Conservation (phyloP, 2,329 filamentous ascomycete species). For the Fusarium redolens region DNA sequence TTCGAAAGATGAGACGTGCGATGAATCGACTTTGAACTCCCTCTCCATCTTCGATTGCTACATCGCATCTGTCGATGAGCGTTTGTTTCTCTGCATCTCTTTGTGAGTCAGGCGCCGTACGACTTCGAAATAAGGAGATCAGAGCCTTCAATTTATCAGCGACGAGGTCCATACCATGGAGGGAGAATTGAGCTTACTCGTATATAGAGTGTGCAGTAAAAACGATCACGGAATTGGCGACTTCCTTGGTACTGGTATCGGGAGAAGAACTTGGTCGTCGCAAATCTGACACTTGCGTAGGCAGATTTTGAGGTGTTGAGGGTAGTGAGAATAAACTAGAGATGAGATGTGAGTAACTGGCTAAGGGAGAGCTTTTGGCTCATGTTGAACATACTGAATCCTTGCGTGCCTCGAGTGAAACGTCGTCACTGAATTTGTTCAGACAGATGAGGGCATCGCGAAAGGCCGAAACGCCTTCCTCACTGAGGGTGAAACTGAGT, state of each 20-base stretch:
- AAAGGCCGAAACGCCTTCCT: slow-evolving; percentile 76
- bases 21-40: slow-evolving; percentile 79
- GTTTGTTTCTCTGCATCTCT: slow-evolving; percentile 72
- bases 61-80: slow-evolving; percentile 78
- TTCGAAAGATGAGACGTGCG: slow-evolving; percentile 78
- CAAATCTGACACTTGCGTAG: slow-evolving; percentile 78
- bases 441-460: slow-evolving; percentile 81
- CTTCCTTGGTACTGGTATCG: slow-evolving; percentile 74
- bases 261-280: slow-evolving; percentile 76
- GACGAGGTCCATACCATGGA: background rate
- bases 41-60: slow-evolving; percentile 77
- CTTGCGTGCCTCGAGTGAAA: slow-evolving; percentile 77
- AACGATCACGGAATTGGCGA: slow-evolving; percentile 65
- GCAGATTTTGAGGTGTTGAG: slow-evolving; percentile 85
- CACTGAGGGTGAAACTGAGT: slow-evolving; percentile 79
- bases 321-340: slow-evolving; percentile 77
- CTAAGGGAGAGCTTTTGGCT: too few relatives aligned
- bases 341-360: background rate
- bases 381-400: slow-evolving; percentile 65
- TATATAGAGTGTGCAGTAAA: slow-evolving; percentile 81
- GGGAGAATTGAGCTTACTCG: slow-evolving; percentile 59
- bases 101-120: slow-evolving; percentile 67
- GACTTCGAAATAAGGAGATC: slow-evolving; percentile 78
- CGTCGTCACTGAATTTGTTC: slow-evolving; percentile 82
- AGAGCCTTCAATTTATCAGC: slow-evolving; percentile 61